Base-by-base conservation (phyloP, 2,329 filamentous ascomycete genomes). In the Tolypocladium tundrense region DNA sequence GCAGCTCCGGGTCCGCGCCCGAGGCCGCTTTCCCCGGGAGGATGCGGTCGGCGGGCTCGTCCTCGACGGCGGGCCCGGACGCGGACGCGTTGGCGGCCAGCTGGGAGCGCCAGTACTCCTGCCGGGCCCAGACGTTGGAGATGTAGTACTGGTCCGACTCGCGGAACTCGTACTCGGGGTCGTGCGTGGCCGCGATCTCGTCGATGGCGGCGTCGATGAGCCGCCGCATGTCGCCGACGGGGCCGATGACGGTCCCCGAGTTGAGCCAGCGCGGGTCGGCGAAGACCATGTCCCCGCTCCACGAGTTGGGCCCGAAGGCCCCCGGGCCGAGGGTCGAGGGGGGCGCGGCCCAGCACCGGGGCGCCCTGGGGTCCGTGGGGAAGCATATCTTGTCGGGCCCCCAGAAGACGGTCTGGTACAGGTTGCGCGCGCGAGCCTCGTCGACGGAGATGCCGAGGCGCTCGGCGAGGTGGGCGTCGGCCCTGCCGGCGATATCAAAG, bases 401-500 rank as follows among this genome's bases (percentile, higher is more conserved):
- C 62, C 75, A 76, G 57, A 77, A 72, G 55, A 78, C 67, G 8
- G 73, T 74, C 52, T 74, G 72, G 40, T 69, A 67, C 14, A 74
- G 57, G 19, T 70, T 69, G 6, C 63, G 66, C 19, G 60, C 60
- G 33, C 68, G 65, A n/a, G 66, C 60, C 42, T 72, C 67, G 55
- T 68, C 59, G 21, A 69, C 62, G 27, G 64, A 66, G 55, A 71
- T 65, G 2, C 79, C 79, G 61, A 84, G 83, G 43, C 74, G 77
- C 55, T 74, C 69, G 41, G 72, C 70, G 48, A 87, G 69, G 33
- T 78, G 75, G 39, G 70, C 68, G 61, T 88, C 83, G 35, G 79
- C 80, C 55, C 76, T 75, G n/a, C 75, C 71, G 21, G 81, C 67
- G 19, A 83, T 71, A 16, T 75, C 71, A 61, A 84, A 81, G 68